A percentile compares a stretch with the other conserved stretches of the same genome.
Conservation (phyloP, 208 protist species). For the Porcisia hertigi region DNA sequence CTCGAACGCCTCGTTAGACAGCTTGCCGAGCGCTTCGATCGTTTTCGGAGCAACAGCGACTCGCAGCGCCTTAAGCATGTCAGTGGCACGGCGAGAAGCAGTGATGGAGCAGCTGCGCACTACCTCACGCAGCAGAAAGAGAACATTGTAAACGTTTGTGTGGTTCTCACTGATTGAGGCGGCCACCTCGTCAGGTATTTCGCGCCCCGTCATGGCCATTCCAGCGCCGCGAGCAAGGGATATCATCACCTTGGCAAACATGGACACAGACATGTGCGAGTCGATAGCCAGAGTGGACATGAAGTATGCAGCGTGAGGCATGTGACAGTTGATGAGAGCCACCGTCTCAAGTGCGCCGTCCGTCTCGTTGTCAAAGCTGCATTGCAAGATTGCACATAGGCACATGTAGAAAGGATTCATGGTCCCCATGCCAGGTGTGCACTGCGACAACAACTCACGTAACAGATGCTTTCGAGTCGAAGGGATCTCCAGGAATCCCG, state of each 20-base stretch:
- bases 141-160: slow-evolving; percentile 89
- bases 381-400: slow-evolving; percentile 83
- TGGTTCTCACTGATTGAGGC: slow-evolving; percentile 52
- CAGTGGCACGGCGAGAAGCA: slow-evolving; percentile 64
- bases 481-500: slow-evolving; percentile 62
- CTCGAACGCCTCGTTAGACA: slow-evolving; percentile 79
- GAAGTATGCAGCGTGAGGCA: slow-evolving; percentile 92
- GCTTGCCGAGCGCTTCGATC: slow-evolving; percentile 86
- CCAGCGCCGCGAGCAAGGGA: slow-evolving; percentile 81
- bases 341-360: slow-evolving; percentile 84
- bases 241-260: slow-evolving; percentile 89
- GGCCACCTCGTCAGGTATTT: slow-evolving; percentile 76
- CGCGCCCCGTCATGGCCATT: slow-evolving; percentile 81
- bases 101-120: slow-evolving; percentile 86
- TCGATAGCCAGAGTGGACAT: slow-evolving; percentile 80
- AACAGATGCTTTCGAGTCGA: slow-evolving; percentile 76
- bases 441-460: slow-evolving; percentile 71
- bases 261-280: slow-evolving; percentile 85
- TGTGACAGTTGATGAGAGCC: slow-evolving; percentile 79
- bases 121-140: slow-evolving; percentile 85
- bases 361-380: slow-evolving; percentile 77
- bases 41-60: slow-evolving; percentile 78
- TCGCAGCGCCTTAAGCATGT: slow-evolving; percentile 85
- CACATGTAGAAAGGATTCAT: slow-evolving; percentile 88
- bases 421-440: slow-evolving; percentile 70